These are phyloP conservation scores for Magnolia officinalis DNA, from an alignment of 164 flowering plant genomes.

Conservation along the genomic window DNA sequence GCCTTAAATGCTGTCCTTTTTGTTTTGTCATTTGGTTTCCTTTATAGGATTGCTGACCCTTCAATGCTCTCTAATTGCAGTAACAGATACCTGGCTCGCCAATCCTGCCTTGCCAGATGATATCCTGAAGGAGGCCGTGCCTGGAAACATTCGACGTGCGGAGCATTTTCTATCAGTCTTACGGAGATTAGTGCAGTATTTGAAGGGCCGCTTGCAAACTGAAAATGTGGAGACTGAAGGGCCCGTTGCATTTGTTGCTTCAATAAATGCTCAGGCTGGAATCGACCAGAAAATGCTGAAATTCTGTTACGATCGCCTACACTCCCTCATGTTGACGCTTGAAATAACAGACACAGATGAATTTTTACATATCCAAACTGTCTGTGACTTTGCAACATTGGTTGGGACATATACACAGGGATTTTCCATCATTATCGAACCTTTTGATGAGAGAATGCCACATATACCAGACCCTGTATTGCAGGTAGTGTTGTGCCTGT, in stretches of 20 bases:
- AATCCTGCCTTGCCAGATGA: conserved; percentile 98
- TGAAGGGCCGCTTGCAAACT: conserved; percentile 73
- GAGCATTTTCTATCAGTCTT: conserved; percentile 89
- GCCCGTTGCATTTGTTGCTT: conserved; percentile 79
- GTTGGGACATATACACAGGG: conserved; percentile 92
- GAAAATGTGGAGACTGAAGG: conserved; percentile 96
- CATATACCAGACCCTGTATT: conserved; percentile 96
- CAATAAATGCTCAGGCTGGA: conserved; percentile 69
- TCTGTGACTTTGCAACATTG: conserved; percentile 96
- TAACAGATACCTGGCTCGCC: conserved; percentile 70
- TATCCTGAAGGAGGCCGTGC: conserved; percentile 96
- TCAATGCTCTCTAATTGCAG: conserved; percentile 34
- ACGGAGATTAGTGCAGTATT: conserved; percentile 87
- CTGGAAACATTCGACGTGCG: conserved; percentile 97
- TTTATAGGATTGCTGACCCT: neutral
- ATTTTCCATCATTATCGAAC: conserved; percentile 95
- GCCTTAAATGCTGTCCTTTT: neutral
- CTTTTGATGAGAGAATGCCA: conserved; percentile 99
- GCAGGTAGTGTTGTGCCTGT: conserved; percentile 48
- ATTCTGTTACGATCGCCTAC: conserved; percentile 94
- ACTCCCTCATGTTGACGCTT: conserved; percentile 88
- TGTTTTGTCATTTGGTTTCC: neutral
- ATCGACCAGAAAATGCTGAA: conserved; percentile 92
- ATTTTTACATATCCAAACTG: conserved; percentile 82
- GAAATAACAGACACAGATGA: conserved; percentile 97